Evolutionary conservation across 805 yeast species (phyloP).

Genomic region (Ogataea minuta): DNA sequence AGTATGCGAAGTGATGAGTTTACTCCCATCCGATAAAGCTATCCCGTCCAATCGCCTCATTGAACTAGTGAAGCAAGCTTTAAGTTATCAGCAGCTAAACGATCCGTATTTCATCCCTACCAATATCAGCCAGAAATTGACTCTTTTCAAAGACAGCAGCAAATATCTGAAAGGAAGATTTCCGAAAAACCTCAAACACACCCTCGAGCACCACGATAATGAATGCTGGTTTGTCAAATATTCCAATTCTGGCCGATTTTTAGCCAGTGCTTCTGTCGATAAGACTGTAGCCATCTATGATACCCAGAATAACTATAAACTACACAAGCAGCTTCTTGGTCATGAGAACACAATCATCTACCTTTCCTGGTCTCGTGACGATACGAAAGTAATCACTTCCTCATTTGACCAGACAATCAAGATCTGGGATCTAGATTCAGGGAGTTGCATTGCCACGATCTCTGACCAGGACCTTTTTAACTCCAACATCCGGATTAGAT

Average conservation of each 20-base stretch:
- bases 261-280: conserved; percentile 80
- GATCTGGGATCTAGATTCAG: conserved; percentile 60
- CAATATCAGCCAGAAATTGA: conserved; percentile 17
- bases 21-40: conserved; percentile 45
- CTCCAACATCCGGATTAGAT: conserved; percentile 39
- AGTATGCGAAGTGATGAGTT: conserved; percentile 41
- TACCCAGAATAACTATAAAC: conserved; percentile 45
- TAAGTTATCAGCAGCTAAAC: conserved; percentile 40
- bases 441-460: conserved; percentile 23
- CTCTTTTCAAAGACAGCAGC: conserved; percentile 18
- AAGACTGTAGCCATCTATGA: conserved; percentile 63
- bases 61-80: conserved; percentile 50
- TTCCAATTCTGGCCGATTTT: conserved; percentile 69
- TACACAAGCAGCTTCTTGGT: conserved; percentile 39
- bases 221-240: conserved; percentile 86
- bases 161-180: conserved; percentile 22
- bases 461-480: conserved; percentile 22
- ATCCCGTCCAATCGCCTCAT: conserved; percentile 52
- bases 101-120: conserved; percentile 26
- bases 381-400: conserved; percentile 62
- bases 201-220: conserved; percentile 53
- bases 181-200: conserved; percentile 48
- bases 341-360: conserved; percentile 58
- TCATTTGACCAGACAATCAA: conserved; percentile 69
- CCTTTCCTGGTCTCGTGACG: conserved; percentile 75